Base-by-base conservation (phyloP, 495 filamentous ascomycete genomes). In the Xylaria cubensis region DNA sequence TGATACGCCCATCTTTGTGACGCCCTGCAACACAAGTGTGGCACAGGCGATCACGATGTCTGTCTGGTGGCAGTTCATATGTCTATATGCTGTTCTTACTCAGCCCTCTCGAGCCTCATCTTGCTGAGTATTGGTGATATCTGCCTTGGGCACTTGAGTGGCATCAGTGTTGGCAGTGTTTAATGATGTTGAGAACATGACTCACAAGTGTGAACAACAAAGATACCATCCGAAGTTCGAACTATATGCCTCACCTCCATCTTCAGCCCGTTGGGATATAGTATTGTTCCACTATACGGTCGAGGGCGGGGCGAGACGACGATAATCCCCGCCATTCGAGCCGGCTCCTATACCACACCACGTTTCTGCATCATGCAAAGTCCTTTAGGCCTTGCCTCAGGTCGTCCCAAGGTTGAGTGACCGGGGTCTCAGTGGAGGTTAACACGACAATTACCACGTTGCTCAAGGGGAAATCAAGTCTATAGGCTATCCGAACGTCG, bases 21-120 rank as follows among this genome's bases (percentile, higher is more conserved):
- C 17, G 34, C 48, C 36, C 26, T 17, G n/a, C 65, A 68, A 12
- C 48, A 56, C 36, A 41, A 68, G 48, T 56, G 65, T 67, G 64
- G 9, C 32, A 41, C 8, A 26, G 46, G 19, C 29, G 10, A 44
- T 67, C 32, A 53, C 44, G 17, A 36, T 13, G 19, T 46, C 21
- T 46, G 19, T 46, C 21, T 46, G 0, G 10, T 1, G 61, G 39
- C 61, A 64, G 39, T 29, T 36, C 34, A 21, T 39, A 39, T 3
- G 24, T 10, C 26, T 41, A 17, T 55, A 17, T 19, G 42, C 1
- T 34, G 24, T 29, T 61, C 34, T 46, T 42, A 39, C 53, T 59
- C 67, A 46, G 53, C 51, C 53, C 46, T 42, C n/a, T 29, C 19
- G 21, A 2, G 1, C 67, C 48, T 48, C 67, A 24, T 69, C 7